These are phyloP conservation scores for Leptographium flavum DNA, from an alignment of 2,329 filamentous ascomycete genomes.

Conservation along the genomic window DNA sequence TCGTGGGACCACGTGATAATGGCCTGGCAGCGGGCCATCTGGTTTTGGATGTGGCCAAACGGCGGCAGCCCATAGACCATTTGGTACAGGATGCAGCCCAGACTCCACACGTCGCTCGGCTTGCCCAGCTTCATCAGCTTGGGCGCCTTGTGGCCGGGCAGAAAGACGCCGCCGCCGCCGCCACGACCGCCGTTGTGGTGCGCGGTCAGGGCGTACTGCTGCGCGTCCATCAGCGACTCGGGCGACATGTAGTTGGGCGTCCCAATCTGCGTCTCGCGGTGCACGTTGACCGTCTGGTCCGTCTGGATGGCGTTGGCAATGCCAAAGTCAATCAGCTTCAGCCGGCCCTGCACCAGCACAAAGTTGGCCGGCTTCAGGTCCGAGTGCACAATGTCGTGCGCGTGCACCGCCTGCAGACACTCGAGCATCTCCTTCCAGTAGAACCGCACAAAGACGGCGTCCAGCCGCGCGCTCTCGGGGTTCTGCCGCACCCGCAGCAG, in stretches of 20 bases:
- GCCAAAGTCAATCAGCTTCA: conserved; percentile 97
- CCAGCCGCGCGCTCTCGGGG: conserved; percentile 60
- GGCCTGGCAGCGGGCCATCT: conserved; percentile 72
- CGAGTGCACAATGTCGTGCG: conserved; percentile 85
- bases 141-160: conserved; percentile 27
- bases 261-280: conserved; percentile 87
- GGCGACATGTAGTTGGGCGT: conserved; percentile 99
- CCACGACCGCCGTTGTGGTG: conserved; percentile 18
- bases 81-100: conserved; percentile 94
- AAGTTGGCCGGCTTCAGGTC: conserved; percentile 97
- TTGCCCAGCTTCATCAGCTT: conserved; percentile 95
- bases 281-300: conserved; percentile 92
- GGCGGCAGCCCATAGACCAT: conserved; percentile 97
- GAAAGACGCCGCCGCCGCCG: conserved; percentile 18
- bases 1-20: conserved; percentile 66
- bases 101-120: conserved; percentile 87
- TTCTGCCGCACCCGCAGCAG: conserved; percentile 63
- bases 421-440: conserved; percentile 99
- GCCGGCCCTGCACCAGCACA: conserved; percentile 71
- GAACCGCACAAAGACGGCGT: conserved; percentile 84
- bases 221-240: conserved; percentile 80
- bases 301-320: conserved; percentile 95
- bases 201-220: conserved; percentile 29
- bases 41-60: conserved; percentile 82
- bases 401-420: conserved; percentile 80